These are phyloP conservation scores for Yamadazyma diospyri DNA, from an alignment of 1,139 yeast species.

Conservation along the genomic window DNA sequence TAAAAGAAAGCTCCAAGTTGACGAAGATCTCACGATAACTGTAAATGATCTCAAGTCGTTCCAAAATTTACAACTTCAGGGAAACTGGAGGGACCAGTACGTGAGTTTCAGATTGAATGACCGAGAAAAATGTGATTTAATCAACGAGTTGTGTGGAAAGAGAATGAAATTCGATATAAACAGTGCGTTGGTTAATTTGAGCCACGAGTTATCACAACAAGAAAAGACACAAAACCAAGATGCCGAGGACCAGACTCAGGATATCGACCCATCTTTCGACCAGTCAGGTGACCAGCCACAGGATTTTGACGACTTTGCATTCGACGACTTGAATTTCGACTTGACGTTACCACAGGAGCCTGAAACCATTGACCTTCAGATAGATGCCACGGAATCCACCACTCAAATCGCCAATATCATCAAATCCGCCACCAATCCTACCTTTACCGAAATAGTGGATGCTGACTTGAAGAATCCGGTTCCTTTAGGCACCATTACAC, in stretches of 20 bases:
- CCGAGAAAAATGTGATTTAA: slow-evolving; percentile 32
- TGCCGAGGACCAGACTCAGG: slow-evolving; percentile 14
- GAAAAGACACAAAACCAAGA: slow-evolving; percentile 16
- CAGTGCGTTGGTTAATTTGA: slow-evolving; percentile 27
- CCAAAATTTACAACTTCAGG: slow-evolving; percentile 23
- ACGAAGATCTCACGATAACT: slow-evolving; percentile 30
- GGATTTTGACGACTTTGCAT: slow-evolving; percentile 5
- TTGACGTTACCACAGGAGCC: slow-evolving; percentile 35
- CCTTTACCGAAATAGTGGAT: slow-evolving; percentile 40
- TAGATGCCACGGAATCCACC: slow-evolving; percentile 11
- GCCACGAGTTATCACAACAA: slow-evolving; percentile 26
- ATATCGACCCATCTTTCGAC: background rate
- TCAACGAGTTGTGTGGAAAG: slow-evolving; percentile 31
- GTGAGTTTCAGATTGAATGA: slow-evolving; percentile 28
- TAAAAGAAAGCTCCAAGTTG: slow-evolving; percentile 38
- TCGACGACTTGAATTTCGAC: slow-evolving; percentile 34
- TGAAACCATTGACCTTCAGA: slow-evolving; percentile 10
- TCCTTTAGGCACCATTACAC: slow-evolving; percentile 29
- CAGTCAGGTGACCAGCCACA: background rate
- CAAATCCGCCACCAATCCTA: slow-evolving; percentile 11
- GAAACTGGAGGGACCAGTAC: slow-evolving; percentile 17
- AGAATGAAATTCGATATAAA: slow-evolving; percentile 37
- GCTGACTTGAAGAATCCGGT: slow-evolving; percentile 25
- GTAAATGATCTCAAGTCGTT: slow-evolving; percentile 30
- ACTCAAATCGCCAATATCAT: slow-evolving; percentile 12